These are phyloP conservation scores for Candida ovalis DNA, from an alignment of 805 yeast species.

Conservation along the genomic window DNA sequence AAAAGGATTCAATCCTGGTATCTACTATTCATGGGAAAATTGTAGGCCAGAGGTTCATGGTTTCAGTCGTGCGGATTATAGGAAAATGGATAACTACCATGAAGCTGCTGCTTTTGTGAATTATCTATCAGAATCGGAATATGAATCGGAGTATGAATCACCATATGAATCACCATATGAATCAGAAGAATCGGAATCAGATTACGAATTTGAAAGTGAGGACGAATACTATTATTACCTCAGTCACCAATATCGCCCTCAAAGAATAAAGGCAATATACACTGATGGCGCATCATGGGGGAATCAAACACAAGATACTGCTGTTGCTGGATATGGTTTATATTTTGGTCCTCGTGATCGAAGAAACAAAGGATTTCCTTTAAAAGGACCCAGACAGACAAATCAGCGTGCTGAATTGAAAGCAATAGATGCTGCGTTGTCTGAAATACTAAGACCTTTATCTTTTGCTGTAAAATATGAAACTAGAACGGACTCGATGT, in stretches of 20 bases:
- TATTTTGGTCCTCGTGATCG: constrained; percentile 55
- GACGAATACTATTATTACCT: background rate
- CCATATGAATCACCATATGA: background rate
- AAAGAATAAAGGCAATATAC: constrained; percentile 35
- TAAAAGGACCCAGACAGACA: constrained; percentile 50
- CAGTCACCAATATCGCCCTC: background rate
- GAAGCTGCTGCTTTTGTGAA: constrained; percentile 48
- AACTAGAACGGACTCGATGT: constrained; percentile 69
- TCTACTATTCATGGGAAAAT: constrained; percentile 57
- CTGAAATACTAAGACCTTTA: constrained; percentile 28
- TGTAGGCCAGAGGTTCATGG: constrained; percentile 53
- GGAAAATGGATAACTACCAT: constrained; percentile 43
- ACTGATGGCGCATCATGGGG: constrained; percentile 77
- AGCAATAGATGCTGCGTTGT: constrained; percentile 60
- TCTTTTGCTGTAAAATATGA: constrained; percentile 26
- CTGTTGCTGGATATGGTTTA: constrained; percentile 70
- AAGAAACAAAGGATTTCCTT: constrained; percentile 52
- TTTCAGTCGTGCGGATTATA: constrained; percentile 51
- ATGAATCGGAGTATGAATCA: background rate
- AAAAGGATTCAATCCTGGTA: constrained; percentile 51
- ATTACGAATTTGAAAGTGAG: background rate
- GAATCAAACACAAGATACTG: constrained; percentile 42
- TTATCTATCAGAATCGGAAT: background rate
- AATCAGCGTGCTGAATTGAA: constrained; percentile 78
- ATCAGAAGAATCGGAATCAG: background rate